Evolutionary conservation across 2,329 filamentous ascomycete genomes (phyloP), one percentile per base, ranked within the genome.

Genomic region (Monilinia polystroma): DNA sequence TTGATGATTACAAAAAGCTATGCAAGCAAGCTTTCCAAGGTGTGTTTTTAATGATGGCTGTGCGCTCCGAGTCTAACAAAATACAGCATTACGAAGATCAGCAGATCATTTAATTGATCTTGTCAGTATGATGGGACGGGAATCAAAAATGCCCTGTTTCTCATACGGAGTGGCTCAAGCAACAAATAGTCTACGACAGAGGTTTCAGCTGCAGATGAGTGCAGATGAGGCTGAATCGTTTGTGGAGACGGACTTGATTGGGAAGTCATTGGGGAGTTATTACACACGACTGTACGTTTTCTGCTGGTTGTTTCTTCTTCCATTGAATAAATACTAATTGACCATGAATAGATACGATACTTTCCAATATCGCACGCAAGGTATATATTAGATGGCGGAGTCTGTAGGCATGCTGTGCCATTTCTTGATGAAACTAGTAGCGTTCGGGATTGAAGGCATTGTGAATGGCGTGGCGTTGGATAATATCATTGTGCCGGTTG

Each of bases 11-110:
- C 78, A 93, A 93, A 79, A 84, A 81, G 68, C 78, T 93, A 52
- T 93, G 91, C 83, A 94, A 94, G 76, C 87, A 91, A 76, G 90
- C 91, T 49, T 95, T 95, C 76, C 91, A 93, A 81, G 87, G 87
- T 88, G 77, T 74, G 81, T 76, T n/a, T 62, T 8, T 11, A 6
- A 53, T 16, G 8, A 63, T 66, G 53, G 14, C 16, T 16, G 18
- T 11, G 10, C 20, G 20, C 14, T 20, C 32, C 3, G 20, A 16
- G n/a, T 49, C 20, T 26, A 57, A 45, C 70, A 72, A 53, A 72
- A 58, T 41, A 20, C 52, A 89, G 91, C 91, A 18, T 80, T 95
- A 57, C 84, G 91, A 26, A 86, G 90, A 59, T 91, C 90, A 26
- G 91, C 91, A 6, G 91, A 95, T 77, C 87, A 91, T 67, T 87